phyloP scores from a whole-genome alignment of 495 filamentous ascomycete species.

The Xylaria telfairii region DNA sequence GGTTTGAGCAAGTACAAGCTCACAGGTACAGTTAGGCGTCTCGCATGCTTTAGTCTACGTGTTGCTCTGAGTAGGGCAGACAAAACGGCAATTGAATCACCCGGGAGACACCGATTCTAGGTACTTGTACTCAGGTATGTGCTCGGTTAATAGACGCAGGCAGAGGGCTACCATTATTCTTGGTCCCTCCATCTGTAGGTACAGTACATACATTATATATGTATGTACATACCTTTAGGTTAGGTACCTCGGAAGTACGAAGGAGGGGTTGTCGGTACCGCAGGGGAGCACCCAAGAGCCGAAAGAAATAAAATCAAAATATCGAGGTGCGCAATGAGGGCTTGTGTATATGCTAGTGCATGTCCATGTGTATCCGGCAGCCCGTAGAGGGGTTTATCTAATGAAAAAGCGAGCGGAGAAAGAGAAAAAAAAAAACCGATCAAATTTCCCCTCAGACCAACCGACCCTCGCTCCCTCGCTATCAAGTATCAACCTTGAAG shows the following conservation, averaged over 20 bases:
- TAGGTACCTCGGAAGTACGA: background rate
- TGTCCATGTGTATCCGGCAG: background rate
- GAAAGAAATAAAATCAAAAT: slow-evolving; percentile 20
- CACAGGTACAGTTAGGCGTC: background rate
- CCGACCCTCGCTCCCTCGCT: too few species aligned
- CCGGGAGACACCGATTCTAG: background rate
- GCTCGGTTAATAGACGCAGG: background rate
- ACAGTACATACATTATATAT: background rate
- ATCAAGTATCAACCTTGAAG: background rate
- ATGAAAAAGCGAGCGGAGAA: background rate
- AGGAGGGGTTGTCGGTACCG: background rate
- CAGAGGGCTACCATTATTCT: background rate
- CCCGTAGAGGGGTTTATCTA: background rate
- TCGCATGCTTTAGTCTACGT: background rate
- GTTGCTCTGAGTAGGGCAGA: background rate
- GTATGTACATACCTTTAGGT: background rate
- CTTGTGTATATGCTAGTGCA: background rate
- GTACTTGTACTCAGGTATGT: slow-evolving; percentile 13
- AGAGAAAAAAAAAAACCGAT: background rate
- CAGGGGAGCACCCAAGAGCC: background rate
- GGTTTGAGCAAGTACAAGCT: background rate
- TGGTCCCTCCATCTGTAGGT: too few species aligned
- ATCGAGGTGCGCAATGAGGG: slow-evolving; percentile 11
- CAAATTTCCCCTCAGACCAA: too few species aligned
- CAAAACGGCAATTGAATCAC: background rate